Evolutionary conservation across 2,329 filamentous ascomycete genomes (phyloP), one percentile per base, ranked within the genome.

Genomic region (Hirsutella minnesotensis): DNA sequence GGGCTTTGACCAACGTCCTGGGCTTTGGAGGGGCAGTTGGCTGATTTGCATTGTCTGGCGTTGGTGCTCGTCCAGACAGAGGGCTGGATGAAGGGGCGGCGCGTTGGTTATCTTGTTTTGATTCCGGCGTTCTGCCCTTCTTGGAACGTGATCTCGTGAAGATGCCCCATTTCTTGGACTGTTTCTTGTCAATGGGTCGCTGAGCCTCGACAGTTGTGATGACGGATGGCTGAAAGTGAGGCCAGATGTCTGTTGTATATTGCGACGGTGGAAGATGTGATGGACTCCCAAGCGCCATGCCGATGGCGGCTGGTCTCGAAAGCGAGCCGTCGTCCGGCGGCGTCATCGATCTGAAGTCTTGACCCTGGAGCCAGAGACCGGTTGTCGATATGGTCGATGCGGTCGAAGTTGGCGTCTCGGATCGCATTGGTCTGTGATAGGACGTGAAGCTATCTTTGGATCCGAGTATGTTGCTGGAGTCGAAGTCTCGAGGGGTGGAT

Each of bases 231-330:
- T 46, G 29, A 15, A 42, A 39, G 18, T 53, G 56, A 29, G 53
- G 58, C 50, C 56, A 60, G 29, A 56, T 56, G 18, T 50, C 46
- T 30, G 50, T 48, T 30, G 41, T 43, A 42, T 42, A 43, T 29
- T 48, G 46, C 24, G 24, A 12, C 24, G 24, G 24, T 29, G 64
- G 62, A 15, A 62, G 59, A 33, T 66, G 64, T n/a, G 69, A 64
- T 20, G 83, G 83, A 53, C 82, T 87, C 27, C 83, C 83, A 44
- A 87, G 63, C 1, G 83, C 83, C 70, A 88, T 80, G 9, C 84
- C 84, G 47, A 88, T 87, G 51, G 66, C 69, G 47, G 57, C 56
- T n/a, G 59, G 48, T 10, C 54, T 54, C 18, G 51, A 54, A 34
- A 54, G 50, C 12, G 49, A 39, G 15, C 42, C 40, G 3, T 67